Evolutionary conservation across 169 alveolate species (phyloP), one percentile per base, ranked within the genome.

Genomic region (Theileria annulata): DNA sequence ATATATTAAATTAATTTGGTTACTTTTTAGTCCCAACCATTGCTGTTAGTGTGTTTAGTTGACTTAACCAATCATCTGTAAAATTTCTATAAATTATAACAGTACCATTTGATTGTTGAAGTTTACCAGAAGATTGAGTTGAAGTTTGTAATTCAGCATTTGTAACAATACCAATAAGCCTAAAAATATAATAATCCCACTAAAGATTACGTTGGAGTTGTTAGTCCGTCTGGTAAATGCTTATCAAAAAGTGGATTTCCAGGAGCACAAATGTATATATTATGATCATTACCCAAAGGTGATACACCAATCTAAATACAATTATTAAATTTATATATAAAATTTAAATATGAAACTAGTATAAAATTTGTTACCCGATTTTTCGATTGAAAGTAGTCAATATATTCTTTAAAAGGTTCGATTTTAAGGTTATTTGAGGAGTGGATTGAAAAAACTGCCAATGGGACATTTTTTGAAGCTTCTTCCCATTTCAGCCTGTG

Each of bases 401-500:
- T 67, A 64, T 84, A 77, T 69, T 84, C 90, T 3, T 31, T 60
- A 58, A 84, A 60, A 30, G 80, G 77, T 42, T 71, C 87, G 12
- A 67, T 1, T 15, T 78, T 27, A 6, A 28, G 33, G 17, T 72
- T 13, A 62, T 42, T 30, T 47, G 37, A 75, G 3, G 87, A 71
- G 75, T 66, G 74, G 25, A 84, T 10, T 0, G 78, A 71, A 21
- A 84, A 84, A 27, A 77, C 87, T 70, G 90, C 86, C 28, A 77
- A 25, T 0, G 87, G 90, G n/a, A 30, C 62, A 37, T 19, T 60
- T 33, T 84, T 77, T 23, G 74, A 70, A n/a, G 78, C 87, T n/a
- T 84, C 87, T 33, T 84, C 90, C 77, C 77, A 59, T 62, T 76
- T 84, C 13, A 72, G 83, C 1, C 90, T 67, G 35, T 84, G 90